phyloP scores from a whole-genome alignment of 495 filamentous ascomycete species.

The Pyrenula aspistea region DNA sequence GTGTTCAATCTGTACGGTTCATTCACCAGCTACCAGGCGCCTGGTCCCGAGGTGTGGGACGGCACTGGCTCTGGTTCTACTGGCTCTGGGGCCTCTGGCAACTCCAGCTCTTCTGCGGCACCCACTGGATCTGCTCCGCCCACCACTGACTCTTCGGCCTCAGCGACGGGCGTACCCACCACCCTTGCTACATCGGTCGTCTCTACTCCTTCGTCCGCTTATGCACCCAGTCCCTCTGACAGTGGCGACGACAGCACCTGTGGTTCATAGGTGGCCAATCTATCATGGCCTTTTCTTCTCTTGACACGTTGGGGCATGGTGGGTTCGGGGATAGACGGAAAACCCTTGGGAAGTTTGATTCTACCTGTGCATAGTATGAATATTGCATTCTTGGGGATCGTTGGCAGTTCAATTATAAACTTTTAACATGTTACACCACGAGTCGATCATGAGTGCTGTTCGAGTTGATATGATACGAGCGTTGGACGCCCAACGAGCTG shows the following conservation, averaged over 20 bases:
- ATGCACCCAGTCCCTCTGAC: not conserved
- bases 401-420: no score
- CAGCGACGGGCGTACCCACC: not conserved
- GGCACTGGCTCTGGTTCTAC: slow-evolving; percentile 1
- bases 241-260: not conserved
- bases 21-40: slow-evolving; percentile 23
- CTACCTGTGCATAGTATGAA: not conserved
- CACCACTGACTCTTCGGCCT: not conserved
- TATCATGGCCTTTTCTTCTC: not conserved
- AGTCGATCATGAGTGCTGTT: no score
- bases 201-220: not conserved
- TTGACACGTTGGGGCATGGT: not conserved
- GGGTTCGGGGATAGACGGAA: not conserved
- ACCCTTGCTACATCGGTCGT: not conserved
- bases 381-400: not conserved
- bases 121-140: not conserved
- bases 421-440: no score
- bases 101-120: not conserved
- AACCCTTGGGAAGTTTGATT: not conserved
- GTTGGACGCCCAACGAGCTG: no score
- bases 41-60: slow-evolving; percentile 24
- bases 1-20: slow-evolving; percentile 33
- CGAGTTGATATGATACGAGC: no score
- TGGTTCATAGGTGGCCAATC: not conserved
- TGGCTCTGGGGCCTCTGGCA: not conserved